Evolutionary conservation across 2,329 filamentous ascomycete species (phyloP), one percentile per base, ranked within the genome.

Genomic region (Fusarium fracticaudum): DNA sequence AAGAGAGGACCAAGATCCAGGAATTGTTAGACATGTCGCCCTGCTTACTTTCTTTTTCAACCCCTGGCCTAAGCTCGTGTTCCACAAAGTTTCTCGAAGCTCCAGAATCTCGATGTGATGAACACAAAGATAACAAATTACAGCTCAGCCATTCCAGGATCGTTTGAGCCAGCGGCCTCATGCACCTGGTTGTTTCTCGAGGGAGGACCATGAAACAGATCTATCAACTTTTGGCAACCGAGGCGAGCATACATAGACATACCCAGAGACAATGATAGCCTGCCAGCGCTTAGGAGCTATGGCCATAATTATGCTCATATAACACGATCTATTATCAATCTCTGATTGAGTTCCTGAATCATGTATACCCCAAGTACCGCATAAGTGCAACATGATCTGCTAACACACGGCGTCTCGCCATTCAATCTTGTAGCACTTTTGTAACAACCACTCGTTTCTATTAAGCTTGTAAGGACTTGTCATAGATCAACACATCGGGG

Each of bases 131-230:
- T 63, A 69, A 55, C 62, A 41, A 50, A 45, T 38, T 33, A 44
- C 24, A 37, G 37, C 26, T 48, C 48, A 60, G 31, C 54, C 43
- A 64, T 71, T 65, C 40, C 60, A 69, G 51, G 37, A 29, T 38
- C 51, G 33, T 64, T 71, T 60, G 20, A 68, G 66, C 65, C 74
- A 78, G 72, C 74, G 66, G 72, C 74, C 67, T 73, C 74, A 53
- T 50, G n/a, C 67, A 67, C 59, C 47, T 54, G 41, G 31, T 58
- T 50, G 51, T 51, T 64, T 53, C 58, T 61, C 24, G 55, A 50
- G n/a, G 53, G 38, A 48, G 44, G 35, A 22, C 29, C 40, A 68
- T 70, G 72, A 73, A 61, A 75, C 69, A 59, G 33, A 63, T 58
- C 48, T 47, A 60, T 55, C 55, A 64, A 29, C 58, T 51, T 33